Conservation (phyloP, 208 protist genomes). For the Trypanosoma congolense region DNA sequence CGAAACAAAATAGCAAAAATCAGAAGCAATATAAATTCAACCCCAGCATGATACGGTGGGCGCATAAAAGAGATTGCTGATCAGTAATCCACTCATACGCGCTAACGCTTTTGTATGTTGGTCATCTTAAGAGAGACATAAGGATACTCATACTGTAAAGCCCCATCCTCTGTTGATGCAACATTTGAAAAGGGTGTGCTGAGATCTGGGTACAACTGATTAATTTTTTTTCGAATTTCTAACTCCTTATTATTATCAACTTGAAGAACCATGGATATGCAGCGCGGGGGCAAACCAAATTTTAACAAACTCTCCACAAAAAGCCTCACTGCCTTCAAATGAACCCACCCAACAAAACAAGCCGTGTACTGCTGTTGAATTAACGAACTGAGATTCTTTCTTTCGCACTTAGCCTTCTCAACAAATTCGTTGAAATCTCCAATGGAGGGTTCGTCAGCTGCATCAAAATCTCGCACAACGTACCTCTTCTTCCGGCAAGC, state of each 20-base stretch:
- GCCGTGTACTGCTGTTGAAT: constrained; percentile 85
- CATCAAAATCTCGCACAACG: constrained; percentile 74
- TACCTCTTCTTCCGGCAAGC: constrained; percentile 76
- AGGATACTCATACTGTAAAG: constrained; percentile 80
- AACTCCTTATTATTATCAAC: constrained; percentile 60
- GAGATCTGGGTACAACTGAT: constrained; percentile 67
- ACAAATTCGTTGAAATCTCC: constrained; percentile 59
- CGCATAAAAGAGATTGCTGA: not conserved
- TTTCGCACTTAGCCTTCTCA: constrained; percentile 76
- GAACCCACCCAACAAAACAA: constrained; percentile 89
- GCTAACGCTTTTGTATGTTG: constrained; percentile 58
- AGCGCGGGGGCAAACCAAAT: constrained; percentile 86
- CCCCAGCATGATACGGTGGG: not conserved
- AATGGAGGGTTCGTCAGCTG: constrained; percentile 55
- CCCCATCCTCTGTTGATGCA: constrained; percentile 36
- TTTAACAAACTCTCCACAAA: constrained; percentile 90
- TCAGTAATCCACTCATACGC: not conserved
- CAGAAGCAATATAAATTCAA: constrained; percentile 12
- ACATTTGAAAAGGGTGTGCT: constrained; percentile 49
- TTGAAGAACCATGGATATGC: constrained; percentile 77
- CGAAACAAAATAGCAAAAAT: constrained; percentile 12
- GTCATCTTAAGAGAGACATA: constrained; percentile 83
- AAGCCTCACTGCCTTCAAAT: constrained; percentile 86
- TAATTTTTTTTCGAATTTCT: constrained; percentile 71
- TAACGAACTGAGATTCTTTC: constrained; percentile 76